Conservation (phyloP, 2,329 filamentous ascomycete genomes). For the Beauveria asiatica region DNA sequence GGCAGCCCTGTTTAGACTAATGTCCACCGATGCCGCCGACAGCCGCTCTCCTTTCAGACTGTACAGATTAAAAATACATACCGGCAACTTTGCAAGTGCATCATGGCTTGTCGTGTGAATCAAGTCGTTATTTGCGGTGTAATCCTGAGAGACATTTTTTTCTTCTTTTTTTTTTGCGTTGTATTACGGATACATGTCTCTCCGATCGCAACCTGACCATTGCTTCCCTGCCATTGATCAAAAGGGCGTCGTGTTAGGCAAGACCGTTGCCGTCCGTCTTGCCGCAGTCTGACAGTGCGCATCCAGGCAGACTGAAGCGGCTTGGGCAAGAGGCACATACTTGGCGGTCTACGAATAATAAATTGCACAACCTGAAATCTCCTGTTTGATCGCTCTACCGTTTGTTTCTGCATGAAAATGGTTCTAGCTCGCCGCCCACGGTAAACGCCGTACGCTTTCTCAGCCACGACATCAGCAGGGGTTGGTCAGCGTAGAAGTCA, state of each 20-base stretch:
- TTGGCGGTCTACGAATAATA: background rate
- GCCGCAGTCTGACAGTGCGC: background rate
- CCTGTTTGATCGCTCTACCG: too few relatives aligned
- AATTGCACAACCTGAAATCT: too few relatives aligned
- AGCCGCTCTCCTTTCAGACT: conserved; percentile 12
- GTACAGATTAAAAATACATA: too few relatives aligned
- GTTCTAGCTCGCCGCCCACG: background rate
- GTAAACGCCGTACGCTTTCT: too few relatives aligned
- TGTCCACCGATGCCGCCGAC: conserved; percentile 20
- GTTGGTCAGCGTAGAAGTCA: too few relatives aligned
- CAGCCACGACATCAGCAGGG: background rate
- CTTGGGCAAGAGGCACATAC: background rate
- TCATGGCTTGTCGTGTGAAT: background rate
- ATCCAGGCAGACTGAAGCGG: background rate
- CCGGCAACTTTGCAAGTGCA: background rate
- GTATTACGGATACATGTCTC: background rate
- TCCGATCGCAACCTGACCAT: background rate
- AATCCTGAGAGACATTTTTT: background rate
- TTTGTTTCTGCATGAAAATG: background rate
- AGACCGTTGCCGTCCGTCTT: background rate
- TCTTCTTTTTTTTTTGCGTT: background rate
- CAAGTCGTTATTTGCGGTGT: background rate
- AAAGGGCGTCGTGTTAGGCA: background rate
- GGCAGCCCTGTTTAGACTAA: background rate
- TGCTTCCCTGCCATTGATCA: background rate